These are phyloP conservation scores for Fusarium robinianum DNA, from an alignment of 2,329 filamentous ascomycete genomes.

Conservation along the genomic window DNA sequence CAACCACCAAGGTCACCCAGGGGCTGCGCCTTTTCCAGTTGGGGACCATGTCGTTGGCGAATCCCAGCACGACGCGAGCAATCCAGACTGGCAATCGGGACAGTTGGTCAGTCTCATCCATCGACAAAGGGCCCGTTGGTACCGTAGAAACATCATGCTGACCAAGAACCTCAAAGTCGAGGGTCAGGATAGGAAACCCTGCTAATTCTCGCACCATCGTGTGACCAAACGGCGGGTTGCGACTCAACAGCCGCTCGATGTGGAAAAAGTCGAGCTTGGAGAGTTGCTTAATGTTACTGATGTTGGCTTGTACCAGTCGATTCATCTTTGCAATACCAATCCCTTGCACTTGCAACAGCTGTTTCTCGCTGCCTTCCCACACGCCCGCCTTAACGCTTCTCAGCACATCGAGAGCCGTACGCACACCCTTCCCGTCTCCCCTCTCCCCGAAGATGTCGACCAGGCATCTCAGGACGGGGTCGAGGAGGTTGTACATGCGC, in stretches of 20 bases:
- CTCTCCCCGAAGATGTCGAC: constrained; percentile 45
- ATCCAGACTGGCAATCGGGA: constrained; percentile 35
- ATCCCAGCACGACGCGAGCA: constrained; percentile 70
- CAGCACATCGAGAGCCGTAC: constrained; percentile 74
- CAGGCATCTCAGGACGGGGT: constrained; percentile 44
- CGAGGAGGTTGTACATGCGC: constrained; percentile 42
- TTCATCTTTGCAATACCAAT: constrained; percentile 77
- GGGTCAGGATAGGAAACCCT: constrained; percentile 66
- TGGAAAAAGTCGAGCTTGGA: constrained; percentile 67
- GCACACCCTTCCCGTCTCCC: constrained; percentile 67
- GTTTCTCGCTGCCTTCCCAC: constrained; percentile 82
- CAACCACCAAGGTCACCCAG: constrained; percentile 74
- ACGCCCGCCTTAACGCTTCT: constrained; percentile 73
- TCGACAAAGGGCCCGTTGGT: background rate
- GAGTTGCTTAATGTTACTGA: constrained; percentile 74
- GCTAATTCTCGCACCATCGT: constrained; percentile 67
- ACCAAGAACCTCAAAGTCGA: constrained; percentile 45
- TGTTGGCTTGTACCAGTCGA: constrained; percentile 71
- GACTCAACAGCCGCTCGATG: constrained; percentile 77
- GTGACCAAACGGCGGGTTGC: constrained; percentile 81
- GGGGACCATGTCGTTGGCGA: constrained; percentile 66
- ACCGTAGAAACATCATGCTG: constrained; percentile 5
- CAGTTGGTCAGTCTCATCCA: background rate
- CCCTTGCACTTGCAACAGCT: constrained; percentile 81
- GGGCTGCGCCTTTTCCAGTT: constrained; percentile 68